Evolutionary conservation across 306 rosid species (phyloP), one percentile per base, ranked within the genome.

Genomic region (Purshia tridentata): DNA sequence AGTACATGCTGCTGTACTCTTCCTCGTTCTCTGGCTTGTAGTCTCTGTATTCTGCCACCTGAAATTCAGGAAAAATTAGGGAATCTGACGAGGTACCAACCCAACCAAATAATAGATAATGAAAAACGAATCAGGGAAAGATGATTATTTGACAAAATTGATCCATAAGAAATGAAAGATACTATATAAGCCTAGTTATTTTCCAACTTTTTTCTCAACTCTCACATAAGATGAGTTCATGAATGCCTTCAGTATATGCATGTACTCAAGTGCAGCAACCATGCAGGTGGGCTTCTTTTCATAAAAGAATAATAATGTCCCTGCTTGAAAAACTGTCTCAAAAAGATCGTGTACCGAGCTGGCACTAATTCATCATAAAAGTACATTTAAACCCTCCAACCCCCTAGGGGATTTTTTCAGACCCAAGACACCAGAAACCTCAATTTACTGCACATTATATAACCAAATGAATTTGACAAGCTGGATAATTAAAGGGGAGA

Each of bases 11-110:
- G 39, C 35, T 66, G 63, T 58, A 41, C 63, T 77, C 52, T 20
- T 65, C 68, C 62, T 47, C 79, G 45, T 69, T 58, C 29, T 69
- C 85, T 22, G 70, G 80, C 65, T 81, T 81, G 82, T 69, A 73
- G 54, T 72, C 64, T 63, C 53, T 19, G 70, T 74, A 81, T 57
- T 81, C 82, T 13, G 69, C 63, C n/a, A 44, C 73, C 85, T 81
- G 69, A 40, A 59, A 76, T 23, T 22, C 23, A 22, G 54, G 40
- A 39, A 42, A 53, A 37, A 56, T 71, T 55, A 74, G 50, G 37
- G 14, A 9, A 15, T 15, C 8, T 4, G 8, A 39, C 11, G 4
- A 58, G 18, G 20, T 47, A 4, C 59, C 15, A 13, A 4, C 40
- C 35, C 46, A 15, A 55, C 42, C 20, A 41, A 14, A 6, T 42